Conservation (phyloP, 2,329 filamentous ascomycete genomes). For the Pleochaeta shiraiana region DNA sequence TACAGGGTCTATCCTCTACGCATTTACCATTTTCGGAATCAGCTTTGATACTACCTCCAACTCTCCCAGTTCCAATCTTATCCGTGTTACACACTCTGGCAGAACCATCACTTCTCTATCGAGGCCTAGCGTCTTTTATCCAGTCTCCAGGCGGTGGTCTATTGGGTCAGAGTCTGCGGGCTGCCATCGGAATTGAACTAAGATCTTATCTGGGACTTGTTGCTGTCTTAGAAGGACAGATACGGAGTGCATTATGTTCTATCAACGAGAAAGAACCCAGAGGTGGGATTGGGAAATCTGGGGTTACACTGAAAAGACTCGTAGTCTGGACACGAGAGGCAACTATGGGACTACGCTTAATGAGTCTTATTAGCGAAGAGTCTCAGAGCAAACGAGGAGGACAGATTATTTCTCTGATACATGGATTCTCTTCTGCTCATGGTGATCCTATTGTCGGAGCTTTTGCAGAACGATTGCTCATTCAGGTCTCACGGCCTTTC, state of each 20-base stretch:
- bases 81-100: conserved; percentile 76
- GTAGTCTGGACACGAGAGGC: conserved; percentile 96
- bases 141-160: conserved; percentile 63
- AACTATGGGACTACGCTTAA: conserved; percentile 80
- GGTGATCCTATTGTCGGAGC: conserved; percentile 86
- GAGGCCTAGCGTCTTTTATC: conserved; percentile 58
- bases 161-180: conserved; percentile 77
- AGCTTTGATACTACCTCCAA: conserved; percentile 52
- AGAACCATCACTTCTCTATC: conserved; percentile 85
- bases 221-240: conserved; percentile 81
- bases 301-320: conserved; percentile 85
- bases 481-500: conserved; percentile 78
- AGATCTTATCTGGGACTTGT: conserved; percentile 79
- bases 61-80: conserved; percentile 63
- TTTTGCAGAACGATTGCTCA: conserved; percentile 76
- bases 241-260: conserved; percentile 56
- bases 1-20: conserved; percentile 78
- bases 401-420: conserved; percentile 81
- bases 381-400: conserved; percentile 70
- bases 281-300: conserved; percentile 57
- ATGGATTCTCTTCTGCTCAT: conserved; percentile 80
- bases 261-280: conserved; percentile 46
- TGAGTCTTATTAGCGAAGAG: conserved; percentile 88
- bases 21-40: conserved; percentile 57
- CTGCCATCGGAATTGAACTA: conserved; percentile 66